These are phyloP conservation scores for Aspergillus tanneri DNA, from an alignment of 2,329 filamentous ascomycete genomes.

Conservation along the genomic window DNA sequence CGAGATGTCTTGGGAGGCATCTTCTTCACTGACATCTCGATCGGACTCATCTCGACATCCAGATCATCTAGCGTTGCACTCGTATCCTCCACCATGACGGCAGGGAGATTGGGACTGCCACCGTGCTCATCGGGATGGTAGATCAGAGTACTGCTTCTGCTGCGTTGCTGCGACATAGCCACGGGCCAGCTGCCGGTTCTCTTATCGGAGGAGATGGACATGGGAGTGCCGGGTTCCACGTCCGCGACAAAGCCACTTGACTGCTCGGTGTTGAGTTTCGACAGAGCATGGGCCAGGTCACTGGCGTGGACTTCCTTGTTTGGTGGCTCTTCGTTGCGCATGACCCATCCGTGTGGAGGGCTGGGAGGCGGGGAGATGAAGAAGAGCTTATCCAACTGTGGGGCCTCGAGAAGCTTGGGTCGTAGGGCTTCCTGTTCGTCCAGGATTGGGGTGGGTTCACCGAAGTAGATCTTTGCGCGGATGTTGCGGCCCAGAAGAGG, in stretches of 20 bases:
- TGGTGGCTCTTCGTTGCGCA: conserved; percentile 62
- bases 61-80: conserved; percentile 48
- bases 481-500: conserved; percentile 34
- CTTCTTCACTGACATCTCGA: conserved; percentile 46
- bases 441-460: conserved; percentile 50
- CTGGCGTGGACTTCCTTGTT: conserved; percentile 65
- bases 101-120: conserved; percentile 58
- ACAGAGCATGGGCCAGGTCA: conserved; percentile 59
- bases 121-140: conserved; percentile 64
- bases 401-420: conserved; percentile 53
- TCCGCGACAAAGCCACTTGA: conserved; percentile 8
- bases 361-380: conserved; percentile 65
- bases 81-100: conserved; percentile 64
- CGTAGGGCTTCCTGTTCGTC: conserved; percentile 31
- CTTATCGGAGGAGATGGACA: conserved; percentile 36
- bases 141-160: conserved; percentile 59
- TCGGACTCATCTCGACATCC: conserved; percentile 44
- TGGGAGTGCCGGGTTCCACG: conserved; percentile 34
- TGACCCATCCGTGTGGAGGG: conserved; percentile 65
- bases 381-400: conserved; percentile 62
- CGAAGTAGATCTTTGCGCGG: conserved; percentile 53
- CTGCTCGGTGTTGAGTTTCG: conserved; percentile 46
- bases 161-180: conserved; percentile 35
- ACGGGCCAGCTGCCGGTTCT: conserved; percentile 33
- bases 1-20: conserved; percentile 54